Evolutionary conservation across 2,329 filamentous ascomycete species (phyloP), one percentile per base, ranked within the genome.

Genomic region (Neofusicoccum sp.): DNA sequence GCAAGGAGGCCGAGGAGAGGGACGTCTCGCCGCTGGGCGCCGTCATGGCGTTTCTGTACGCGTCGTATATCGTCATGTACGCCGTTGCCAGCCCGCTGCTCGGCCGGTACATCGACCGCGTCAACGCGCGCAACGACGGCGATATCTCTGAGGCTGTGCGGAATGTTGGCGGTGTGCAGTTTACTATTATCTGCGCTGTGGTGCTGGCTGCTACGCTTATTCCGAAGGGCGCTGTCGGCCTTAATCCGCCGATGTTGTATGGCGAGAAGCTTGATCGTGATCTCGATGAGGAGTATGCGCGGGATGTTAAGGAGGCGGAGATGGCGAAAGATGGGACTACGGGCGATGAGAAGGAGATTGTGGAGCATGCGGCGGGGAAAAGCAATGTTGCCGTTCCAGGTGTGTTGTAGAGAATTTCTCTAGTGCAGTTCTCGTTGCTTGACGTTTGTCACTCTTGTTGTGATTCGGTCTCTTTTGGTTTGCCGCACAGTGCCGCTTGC

Each of bases 41-140:
- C 1, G 80, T 84, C 44, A 83, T 84, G 81, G 79, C 80, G 0
- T 82, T 82, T 66, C 72, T 83, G 4, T 83, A 83, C 69, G 80
- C 76, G 6, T 79, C 79, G 6, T 83, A 83, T 66, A 81, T 84
- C 43, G 75, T 81, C 43, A 74, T 77, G 29, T 82, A 80, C 67
- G 80, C 80, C 37, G 77, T 82, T 50, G 70, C 75, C 22, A 78
- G 76, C 6, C 78, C 80, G 0, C 68, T 80, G 2, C 75, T 84
- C 2, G 81, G 80, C 2, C 71, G 72, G 12, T 83, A 83, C 66
- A 76, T 82, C 60, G 80, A 83, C 63, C 68, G 70, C 1, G 71
- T 81, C 9, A 76, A 73, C 31, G 69, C 68, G 0, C 66, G 73
- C 49, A 34, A 58, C 41, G 54, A 34, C 54, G 74, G 74, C 7